These are phyloP conservation scores for Coemansia sp. DNA, from an alignment of 192 early-diverging fungal genomes.

Conservation along the genomic window DNA sequence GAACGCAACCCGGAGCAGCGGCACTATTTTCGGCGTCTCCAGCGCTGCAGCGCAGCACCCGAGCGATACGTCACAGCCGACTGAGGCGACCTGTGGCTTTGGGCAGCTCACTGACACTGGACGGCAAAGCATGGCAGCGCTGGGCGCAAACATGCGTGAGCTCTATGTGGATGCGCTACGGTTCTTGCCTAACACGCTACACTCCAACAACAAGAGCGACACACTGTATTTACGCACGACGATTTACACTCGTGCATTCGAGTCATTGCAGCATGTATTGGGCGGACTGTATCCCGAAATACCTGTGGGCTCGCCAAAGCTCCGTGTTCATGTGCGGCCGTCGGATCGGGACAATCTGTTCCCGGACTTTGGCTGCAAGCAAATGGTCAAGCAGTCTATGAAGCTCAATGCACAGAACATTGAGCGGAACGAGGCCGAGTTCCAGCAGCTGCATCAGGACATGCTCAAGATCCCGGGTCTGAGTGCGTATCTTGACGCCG, in stretches of 20 bases:
- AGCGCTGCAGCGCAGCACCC: conserved; percentile 10
- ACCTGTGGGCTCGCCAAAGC: conserved; percentile 3
- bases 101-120: conserved; percentile 66
- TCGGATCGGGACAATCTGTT: conserved; percentile 31
- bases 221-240: conserved; percentile 60
- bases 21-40: conserved; percentile 23
- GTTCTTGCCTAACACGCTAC: conserved; percentile 33
- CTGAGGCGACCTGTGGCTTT: conserved; percentile 39
- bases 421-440: conserved; percentile 13
- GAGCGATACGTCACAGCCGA: conserved; percentile 16
- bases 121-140: conserved; percentile 50
- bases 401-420: conserved; percentile 11
- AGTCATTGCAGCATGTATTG: conserved; percentile 65
- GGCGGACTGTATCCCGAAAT: conserved; percentile 59
- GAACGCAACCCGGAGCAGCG: conserved; percentile 3
- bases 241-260: conserved; percentile 63
- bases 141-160: conserved; percentile 55
- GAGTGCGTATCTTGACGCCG: conserved; percentile 10
- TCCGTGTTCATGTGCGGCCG: conserved; percentile 39
- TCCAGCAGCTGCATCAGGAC: conserved; percentile 22
- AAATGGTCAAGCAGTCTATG: conserved; percentile 19
- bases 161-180: conserved; percentile 59
- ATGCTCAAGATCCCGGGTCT: conserved; percentile 25
- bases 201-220: not conserved
- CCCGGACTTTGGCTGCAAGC: conserved; percentile 25